Percentiles rank a stretch among this genome's conserved stretches.
Evolutionary conservation across 768 basidiomycete genomes (phyloP).

Genomic region (Lyophyllum atratum): DNA sequence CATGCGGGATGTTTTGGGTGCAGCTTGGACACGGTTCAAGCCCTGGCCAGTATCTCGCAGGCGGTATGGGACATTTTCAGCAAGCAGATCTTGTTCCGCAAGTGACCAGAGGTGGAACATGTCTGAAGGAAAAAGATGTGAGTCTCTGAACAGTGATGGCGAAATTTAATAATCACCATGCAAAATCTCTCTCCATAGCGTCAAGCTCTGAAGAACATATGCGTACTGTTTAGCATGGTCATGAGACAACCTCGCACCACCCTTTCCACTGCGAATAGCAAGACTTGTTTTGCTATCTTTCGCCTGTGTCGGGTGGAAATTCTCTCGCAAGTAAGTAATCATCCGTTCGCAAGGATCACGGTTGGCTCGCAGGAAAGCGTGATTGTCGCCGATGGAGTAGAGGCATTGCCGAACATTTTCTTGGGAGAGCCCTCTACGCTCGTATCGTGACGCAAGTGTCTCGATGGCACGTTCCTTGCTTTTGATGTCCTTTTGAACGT

Average conservation of each 20-base stretch:
- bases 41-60: conserved; percentile 89
- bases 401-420: conserved; percentile 77
- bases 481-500: conserved; percentile 85
- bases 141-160: not conserved
- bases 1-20: conserved; percentile 88
- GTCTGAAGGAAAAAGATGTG: conserved; percentile 42
- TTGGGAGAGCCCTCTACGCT: conserved; percentile 55
- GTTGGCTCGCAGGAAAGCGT: conserved; percentile 83
- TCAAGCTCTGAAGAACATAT: conserved; percentile 84
- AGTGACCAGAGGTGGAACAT: conserved; percentile 89
- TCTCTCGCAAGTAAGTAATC: conserved; percentile 73
- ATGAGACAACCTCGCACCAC: conserved; percentile 79
- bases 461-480: conserved; percentile 86
- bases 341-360: conserved; percentile 88
- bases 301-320: conserved; percentile 75
- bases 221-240: conserved; percentile 86
- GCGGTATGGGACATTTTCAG: conserved; percentile 73
- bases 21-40: conserved; percentile 84
- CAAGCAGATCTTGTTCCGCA: conserved; percentile 80
- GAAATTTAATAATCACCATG: conserved; percentile 52
- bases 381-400: conserved; percentile 89
- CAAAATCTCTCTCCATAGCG: conserved; percentile 83
- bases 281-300: conserved; percentile 66
- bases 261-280: conserved; percentile 80
- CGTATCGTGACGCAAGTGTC: conserved; percentile 64